Percentiles rank a stretch among this genome's conserved stretches.
These are phyloP conservation scores for Psophocarpus tetragonolobus DNA, from an alignment of 306 rosid species.

Conservation along the genomic window DNA sequence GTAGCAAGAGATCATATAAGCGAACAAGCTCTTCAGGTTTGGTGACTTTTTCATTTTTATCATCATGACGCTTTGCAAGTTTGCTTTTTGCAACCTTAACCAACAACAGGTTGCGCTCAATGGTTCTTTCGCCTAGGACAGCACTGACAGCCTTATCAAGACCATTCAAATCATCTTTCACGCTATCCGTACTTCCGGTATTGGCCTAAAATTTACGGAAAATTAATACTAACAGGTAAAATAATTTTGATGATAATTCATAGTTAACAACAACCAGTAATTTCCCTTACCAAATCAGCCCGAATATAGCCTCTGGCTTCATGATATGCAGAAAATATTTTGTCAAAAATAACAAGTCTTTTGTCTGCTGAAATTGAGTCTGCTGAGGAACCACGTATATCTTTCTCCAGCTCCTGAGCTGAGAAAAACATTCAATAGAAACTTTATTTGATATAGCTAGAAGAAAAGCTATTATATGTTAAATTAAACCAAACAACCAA, in stretches of 20 bases:
- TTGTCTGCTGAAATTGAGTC: slow-evolving; percentile 82
- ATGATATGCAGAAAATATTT: slow-evolving; percentile 89
- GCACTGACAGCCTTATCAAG: slow-evolving; percentile 98
- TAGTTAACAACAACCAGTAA: slow-evolving; percentile 31
- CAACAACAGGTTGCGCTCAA: slow-evolving; percentile 88
- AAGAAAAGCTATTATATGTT: slow-evolving; percentile 11
- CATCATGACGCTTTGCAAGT: slow-evolving; percentile 76
- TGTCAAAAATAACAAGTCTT: slow-evolving; percentile 78
- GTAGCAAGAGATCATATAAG: slow-evolving; percentile 82
- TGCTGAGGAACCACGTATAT: slow-evolving; percentile 64
- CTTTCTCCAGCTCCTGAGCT: slow-evolving; percentile 98
- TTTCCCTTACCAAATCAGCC: slow-evolving; percentile 79
- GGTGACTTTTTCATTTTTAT: slow-evolving; percentile 89
- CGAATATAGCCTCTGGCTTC: slow-evolving; percentile 95
- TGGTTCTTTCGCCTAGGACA: slow-evolving; percentile 87
- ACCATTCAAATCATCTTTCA: slow-evolving; percentile 91
- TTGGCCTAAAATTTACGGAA: slow-evolving; percentile 60
- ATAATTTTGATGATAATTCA: slow-evolving; percentile 1
- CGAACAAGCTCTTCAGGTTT: slow-evolving; percentile 99
- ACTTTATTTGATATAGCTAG: slow-evolving; percentile 26
- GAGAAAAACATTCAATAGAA: slow-evolving; percentile 49
- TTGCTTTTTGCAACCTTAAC: slow-evolving; percentile 88
- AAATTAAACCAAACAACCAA: slow-evolving; percentile 22
- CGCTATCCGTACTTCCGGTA: slow-evolving; percentile 83
- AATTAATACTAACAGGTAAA: slow-evolving; percentile 1